Conservation (phyloP, 108 stramenopile species). For the Heterococcus sp. region DNA sequence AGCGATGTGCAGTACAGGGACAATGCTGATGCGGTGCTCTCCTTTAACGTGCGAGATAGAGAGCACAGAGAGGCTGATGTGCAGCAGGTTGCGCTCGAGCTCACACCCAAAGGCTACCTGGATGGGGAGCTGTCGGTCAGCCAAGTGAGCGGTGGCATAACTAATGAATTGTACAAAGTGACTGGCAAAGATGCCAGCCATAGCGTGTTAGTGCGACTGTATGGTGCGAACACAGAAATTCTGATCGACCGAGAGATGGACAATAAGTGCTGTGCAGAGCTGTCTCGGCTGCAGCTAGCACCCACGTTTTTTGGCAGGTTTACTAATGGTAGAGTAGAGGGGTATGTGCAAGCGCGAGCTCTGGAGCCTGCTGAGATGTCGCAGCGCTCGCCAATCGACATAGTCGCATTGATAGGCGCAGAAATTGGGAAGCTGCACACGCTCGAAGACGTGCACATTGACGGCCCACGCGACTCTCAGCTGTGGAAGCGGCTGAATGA, state of each 20-base stretch:
- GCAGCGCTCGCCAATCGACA: slow-evolving; percentile 45
- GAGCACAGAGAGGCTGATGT: neutral
- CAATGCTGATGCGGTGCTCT: neutral
- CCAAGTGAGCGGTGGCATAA: slow-evolving; percentile 41
- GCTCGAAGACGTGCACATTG: neutral
- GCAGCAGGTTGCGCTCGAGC: neutral
- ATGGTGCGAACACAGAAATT: slow-evolving; percentile 46
- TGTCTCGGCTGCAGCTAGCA: slow-evolving; percentile 47
- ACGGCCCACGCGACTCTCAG: slow-evolving; percentile 4
- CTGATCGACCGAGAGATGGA: slow-evolving; percentile 56
- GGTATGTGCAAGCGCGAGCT: slow-evolving; percentile 59
- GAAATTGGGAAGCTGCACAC: slow-evolving; percentile 51
- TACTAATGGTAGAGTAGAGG: slow-evolving; percentile 69
- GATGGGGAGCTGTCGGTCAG: neutral
- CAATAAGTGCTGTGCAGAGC: slow-evolving; percentile 58
- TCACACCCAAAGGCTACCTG: neutral
- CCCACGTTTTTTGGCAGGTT: slow-evolving; percentile 69
- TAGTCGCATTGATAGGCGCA: slow-evolving; percentile 52
- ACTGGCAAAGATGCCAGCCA: neutral
- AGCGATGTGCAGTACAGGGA: neutral
- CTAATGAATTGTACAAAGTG: slow-evolving; percentile 45
- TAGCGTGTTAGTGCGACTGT: slow-evolving; percentile 40
- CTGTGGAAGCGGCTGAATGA: slow-evolving; percentile 31
- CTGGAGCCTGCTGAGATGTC: slow-evolving; percentile 41
- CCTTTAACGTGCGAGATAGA: neutral